Base-by-base conservation (phyloP, 345 rosid genomes). In the Excoecaria cochinchinensis region DNA sequence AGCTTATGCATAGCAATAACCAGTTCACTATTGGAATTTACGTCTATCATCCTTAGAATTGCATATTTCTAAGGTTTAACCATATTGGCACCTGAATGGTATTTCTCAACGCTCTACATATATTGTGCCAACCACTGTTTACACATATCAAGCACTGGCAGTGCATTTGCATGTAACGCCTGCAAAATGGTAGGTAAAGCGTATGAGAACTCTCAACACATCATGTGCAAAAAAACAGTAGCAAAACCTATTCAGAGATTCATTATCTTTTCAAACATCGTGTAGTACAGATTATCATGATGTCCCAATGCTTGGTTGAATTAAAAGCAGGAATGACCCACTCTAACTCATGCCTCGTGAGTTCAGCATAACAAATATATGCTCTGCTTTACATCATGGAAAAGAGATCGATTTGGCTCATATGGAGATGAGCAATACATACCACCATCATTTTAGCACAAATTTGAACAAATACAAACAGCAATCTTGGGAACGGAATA, bases 71-170 rank as follows among this genome's bases (percentile, higher is more conserved):
- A 3, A 11, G 1, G 25, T 42, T 15, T 61, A 24, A 56, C 6
- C 31, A 13, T 50, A 62, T 11, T n/a, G 52, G 61, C 70, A 39
- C 67, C 3, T 46, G 40, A 58, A 22, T 40, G 52, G 6, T 16
- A 16, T 48, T 48, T 47, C 42, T 16, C 70, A 69, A 64, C 64
- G 57, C 31, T 56, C 85, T 85, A 95, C 98, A 95, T 91, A 82
- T 90, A 90, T 67, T 87, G 86, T 64, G 94, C 89, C 64, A 95
- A 82, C 99, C 99, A 95, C 69, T 90, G 95, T 82, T 91, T 92
- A 81, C 99, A 95, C 98, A 95, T 86, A 80, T 89, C 97, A 39
- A 95, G 99, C 84, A 92, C 99, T 0, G 95, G 94, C 46, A 85
- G 90, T 2, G 99, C 95, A 85, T 92, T 92, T 47, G 99, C 97